phyloP scores from a whole-genome alignment of 2,329 filamentous ascomycete genomes.

The Chaetomiaceae sp. region DNA sequence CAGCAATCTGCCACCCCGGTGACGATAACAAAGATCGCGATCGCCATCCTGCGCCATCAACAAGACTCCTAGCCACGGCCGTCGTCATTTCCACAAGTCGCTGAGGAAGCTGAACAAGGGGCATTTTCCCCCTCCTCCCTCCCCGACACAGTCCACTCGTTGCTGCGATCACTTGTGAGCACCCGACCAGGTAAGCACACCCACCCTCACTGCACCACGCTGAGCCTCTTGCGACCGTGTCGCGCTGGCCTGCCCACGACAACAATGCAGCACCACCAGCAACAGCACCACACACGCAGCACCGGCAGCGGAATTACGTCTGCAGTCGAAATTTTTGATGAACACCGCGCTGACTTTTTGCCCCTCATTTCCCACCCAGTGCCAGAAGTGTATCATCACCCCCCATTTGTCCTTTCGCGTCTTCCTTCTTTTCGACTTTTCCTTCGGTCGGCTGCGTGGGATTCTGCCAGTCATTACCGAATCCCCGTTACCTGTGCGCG shows the following conservation, averaged over 20 bases:
- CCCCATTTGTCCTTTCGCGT: slow-evolving; percentile 19
- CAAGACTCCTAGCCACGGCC: slow-evolving; percentile 3
- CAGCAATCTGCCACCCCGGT: slow-evolving; percentile 19
- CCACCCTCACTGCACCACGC: slow-evolving; percentile 11
- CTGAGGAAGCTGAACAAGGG: slow-evolving; percentile 26
- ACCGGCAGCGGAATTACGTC: neutral
- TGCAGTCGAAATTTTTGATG: neutral
- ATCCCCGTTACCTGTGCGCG: slow-evolving; percentile 25
- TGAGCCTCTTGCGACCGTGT: neutral
- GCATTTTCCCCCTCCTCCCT: slow-evolving; percentile 25
- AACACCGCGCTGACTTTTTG: slow-evolving; percentile 13
- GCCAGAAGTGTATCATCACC: slow-evolving; percentile 26
- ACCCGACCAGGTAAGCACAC: slow-evolving; percentile 19
- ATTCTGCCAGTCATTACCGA: slow-evolving; percentile 29
- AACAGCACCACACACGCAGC: neutral
- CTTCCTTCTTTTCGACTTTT: slow-evolving; percentile 15
- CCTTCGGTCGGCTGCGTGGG: slow-evolving; percentile 22
- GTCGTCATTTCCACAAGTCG: slow-evolving; percentile 2
- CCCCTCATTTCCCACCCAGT: slow-evolving; percentile 9
- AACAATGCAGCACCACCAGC: too few species aligned
- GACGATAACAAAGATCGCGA: slow-evolving; percentile 23
- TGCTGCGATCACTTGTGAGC: slow-evolving; percentile 27
- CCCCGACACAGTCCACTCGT: slow-evolving; percentile 18
- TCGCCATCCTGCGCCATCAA: slow-evolving; percentile 14
- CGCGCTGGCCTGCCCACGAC: too few species aligned